Percentiles rank a stretch among this genome's conserved stretches.
These are phyloP conservation scores for Hygrophorus pudorinus DNA, from an alignment of 768 basidiomycete genomes.

Conservation along the genomic window DNA sequence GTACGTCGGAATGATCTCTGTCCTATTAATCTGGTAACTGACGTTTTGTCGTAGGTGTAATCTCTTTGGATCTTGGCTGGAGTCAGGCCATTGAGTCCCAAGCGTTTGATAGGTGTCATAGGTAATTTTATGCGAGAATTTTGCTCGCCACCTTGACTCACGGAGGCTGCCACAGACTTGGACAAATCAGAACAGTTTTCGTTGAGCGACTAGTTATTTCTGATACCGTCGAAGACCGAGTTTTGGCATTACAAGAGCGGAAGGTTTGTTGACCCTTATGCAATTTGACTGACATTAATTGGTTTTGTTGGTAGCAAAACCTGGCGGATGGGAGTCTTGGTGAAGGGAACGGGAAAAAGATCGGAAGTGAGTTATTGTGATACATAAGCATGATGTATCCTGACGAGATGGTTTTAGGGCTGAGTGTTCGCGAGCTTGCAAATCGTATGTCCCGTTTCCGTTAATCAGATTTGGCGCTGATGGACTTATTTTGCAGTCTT, in stretches of 20 bases:
- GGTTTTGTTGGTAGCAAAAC: slow-evolving; percentile 24
- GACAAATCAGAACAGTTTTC: slow-evolving; percentile 40
- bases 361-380: slow-evolving; percentile 32
- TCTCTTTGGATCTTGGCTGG: slow-evolving; percentile 56
- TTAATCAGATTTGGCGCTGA: not conserved
- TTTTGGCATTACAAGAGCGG: slow-evolving; percentile 51
- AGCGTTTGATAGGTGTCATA: slow-evolving; percentile 51
- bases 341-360: slow-evolving; percentile 51
- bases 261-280: slow-evolving; percentile 28
- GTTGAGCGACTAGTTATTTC: slow-evolving; percentile 49
- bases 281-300: not conserved
- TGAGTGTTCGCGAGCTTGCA: slow-evolving; percentile 42
- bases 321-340: slow-evolving; percentile 54
- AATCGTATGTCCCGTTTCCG: slow-evolving; percentile 13
- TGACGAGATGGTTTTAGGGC: slow-evolving; percentile 16
- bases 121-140: too few species aligned
- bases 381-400: too few species aligned
- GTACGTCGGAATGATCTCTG: not conserved
- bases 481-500: not conserved
- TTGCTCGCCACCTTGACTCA: too few species aligned
- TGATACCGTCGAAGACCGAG: slow-evolving; percentile 61
- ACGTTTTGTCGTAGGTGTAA: slow-evolving; percentile 30
- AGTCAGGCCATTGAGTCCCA: slow-evolving; percentile 53
- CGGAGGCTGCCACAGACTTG: slow-evolving; percentile 50
- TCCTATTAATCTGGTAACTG: not conserved